phyloP scores from a whole-genome alignment of 2,329 filamentous ascomycete genomes.

The Aspergillus felis region DNA sequence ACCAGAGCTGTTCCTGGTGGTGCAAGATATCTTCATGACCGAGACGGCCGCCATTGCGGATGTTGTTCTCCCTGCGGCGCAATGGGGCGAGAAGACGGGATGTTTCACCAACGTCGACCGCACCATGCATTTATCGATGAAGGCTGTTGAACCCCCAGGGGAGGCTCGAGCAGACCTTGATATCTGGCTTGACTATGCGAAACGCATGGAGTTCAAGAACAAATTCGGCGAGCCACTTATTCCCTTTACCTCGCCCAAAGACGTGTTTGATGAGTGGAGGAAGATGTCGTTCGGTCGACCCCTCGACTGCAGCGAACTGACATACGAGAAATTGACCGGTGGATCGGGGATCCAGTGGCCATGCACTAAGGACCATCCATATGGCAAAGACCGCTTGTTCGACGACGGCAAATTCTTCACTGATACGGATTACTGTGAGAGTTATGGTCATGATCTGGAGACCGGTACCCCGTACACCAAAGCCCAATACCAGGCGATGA shows the following conservation, averaged over 20 bases:
- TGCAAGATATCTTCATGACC: constrained; percentile 37
- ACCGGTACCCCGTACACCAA: constrained; percentile 32
- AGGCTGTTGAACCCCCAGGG: constrained; percentile 37
- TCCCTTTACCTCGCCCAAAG: constrained; percentile 26
- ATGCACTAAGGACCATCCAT: constrained; percentile 29
- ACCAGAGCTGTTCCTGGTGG: constrained; percentile 31
- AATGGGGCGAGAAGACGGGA: constrained; percentile 39
- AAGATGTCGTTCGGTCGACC: constrained; percentile 30
- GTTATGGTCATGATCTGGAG: constrained; percentile 36
- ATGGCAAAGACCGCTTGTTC: constrained; percentile 34
- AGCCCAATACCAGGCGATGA: constrained; percentile 26
- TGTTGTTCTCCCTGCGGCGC: constrained; percentile 35
- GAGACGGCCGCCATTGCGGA: constrained; percentile 37
- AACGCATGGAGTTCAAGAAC: constrained; percentile 33
- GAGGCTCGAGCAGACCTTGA: constrained; percentile 34
- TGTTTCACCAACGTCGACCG: constrained; percentile 39
- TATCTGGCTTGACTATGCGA: constrained; percentile 34
- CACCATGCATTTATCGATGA: constrained; percentile 36
- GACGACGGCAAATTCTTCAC: constrained; percentile 34
- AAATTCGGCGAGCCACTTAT: constrained; percentile 30
- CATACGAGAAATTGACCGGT: constrained; percentile 33
- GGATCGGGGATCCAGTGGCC: constrained; percentile 39
- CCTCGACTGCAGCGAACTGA: constrained; percentile 33
- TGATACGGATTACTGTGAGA: constrained; percentile 34
- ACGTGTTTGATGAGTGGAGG: constrained; percentile 38